Conservation (phyloP, 768 basidiomycete genomes). For the Podaxis sp. region DNA sequence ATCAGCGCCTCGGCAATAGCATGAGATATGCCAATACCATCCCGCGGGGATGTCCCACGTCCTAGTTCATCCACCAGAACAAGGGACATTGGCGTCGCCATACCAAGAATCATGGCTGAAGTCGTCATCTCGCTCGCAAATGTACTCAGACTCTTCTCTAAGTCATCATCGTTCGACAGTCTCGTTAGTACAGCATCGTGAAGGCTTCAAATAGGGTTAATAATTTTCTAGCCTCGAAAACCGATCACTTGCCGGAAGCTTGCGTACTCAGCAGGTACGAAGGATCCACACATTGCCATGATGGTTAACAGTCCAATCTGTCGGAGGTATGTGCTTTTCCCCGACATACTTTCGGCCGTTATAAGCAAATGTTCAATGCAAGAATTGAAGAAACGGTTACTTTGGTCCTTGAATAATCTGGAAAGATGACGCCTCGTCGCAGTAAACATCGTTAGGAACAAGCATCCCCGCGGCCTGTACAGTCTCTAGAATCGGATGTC, state of each 20-base stretch:
- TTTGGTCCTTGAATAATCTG: constrained; percentile 92
- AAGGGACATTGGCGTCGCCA: constrained; percentile 67
- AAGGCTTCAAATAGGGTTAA: constrained; percentile 37
- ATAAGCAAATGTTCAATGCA: not conserved
- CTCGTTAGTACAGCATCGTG: constrained; percentile 84
- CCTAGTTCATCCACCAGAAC: constrained; percentile 92
- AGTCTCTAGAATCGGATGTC: constrained; percentile 84
- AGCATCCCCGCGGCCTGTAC: constrained; percentile 63
- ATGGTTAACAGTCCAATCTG: constrained; percentile 81
- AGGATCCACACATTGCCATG: constrained; percentile 89
- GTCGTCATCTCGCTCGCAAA: constrained; percentile 96
- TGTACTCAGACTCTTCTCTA: constrained; percentile 87
- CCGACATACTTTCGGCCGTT: constrained; percentile 45
- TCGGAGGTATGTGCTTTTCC: constrained; percentile 91
- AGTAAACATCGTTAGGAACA: constrained; percentile 89
- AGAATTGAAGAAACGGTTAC: constrained; percentile 28
- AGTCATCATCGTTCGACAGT: constrained; percentile 90
- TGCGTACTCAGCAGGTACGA: constrained; percentile 91
- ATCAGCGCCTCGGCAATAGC: constrained; percentile 81
- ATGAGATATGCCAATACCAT: constrained; percentile 78
- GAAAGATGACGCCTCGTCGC: constrained; percentile 78
- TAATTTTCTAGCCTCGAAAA: not conserved
- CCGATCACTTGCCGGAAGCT: constrained; percentile 60
- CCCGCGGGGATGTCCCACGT: constrained; percentile 82
- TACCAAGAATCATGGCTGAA: constrained; percentile 84